Conservation (phyloP, 805 yeast species). For the Saccharomycopsis fermentans region DNA sequence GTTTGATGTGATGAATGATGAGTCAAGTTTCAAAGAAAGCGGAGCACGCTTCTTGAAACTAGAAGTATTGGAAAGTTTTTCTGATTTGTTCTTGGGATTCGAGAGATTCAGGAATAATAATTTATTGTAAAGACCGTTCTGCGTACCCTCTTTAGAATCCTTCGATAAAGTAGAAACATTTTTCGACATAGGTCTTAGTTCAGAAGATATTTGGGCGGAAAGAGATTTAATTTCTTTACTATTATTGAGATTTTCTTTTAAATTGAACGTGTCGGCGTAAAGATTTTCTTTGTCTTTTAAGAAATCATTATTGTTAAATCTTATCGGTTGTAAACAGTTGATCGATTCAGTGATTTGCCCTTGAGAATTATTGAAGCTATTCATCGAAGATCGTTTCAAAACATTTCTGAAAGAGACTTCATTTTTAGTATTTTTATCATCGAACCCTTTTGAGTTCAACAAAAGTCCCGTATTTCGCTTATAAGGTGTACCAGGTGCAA, state of each 20-base stretch:
- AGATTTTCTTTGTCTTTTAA: too few relatives aligned
- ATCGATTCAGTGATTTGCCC: too few relatives aligned
- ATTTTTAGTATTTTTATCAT: neutral
- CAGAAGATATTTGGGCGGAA: too few relatives aligned
- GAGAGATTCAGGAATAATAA: neutral
- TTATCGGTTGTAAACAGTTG: too few relatives aligned
- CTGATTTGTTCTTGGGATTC: neutral
- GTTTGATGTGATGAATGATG: neutral
- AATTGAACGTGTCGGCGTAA: too few relatives aligned
- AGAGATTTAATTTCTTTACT: too few relatives aligned
- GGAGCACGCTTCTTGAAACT: neutral
- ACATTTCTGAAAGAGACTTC: neutral
- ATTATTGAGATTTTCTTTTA: too few relatives aligned
- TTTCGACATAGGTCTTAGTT: too few relatives aligned
- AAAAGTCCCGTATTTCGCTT: neutral
- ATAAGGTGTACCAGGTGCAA: constrained; percentile 8
- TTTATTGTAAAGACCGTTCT: neutral
- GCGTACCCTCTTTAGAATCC: neutral
- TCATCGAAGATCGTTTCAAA: neutral
- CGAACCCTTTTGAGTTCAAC: neutral
- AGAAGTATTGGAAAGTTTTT: neutral
- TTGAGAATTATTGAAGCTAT: too few relatives aligned
- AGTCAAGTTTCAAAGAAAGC: neutral
- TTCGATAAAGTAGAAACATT: neutral
- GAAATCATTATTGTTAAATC: too few relatives aligned